These are phyloP conservation scores for Fusarium beomiforme DNA, from an alignment of 2,329 filamentous ascomycete genomes.

Conservation along the genomic window DNA sequence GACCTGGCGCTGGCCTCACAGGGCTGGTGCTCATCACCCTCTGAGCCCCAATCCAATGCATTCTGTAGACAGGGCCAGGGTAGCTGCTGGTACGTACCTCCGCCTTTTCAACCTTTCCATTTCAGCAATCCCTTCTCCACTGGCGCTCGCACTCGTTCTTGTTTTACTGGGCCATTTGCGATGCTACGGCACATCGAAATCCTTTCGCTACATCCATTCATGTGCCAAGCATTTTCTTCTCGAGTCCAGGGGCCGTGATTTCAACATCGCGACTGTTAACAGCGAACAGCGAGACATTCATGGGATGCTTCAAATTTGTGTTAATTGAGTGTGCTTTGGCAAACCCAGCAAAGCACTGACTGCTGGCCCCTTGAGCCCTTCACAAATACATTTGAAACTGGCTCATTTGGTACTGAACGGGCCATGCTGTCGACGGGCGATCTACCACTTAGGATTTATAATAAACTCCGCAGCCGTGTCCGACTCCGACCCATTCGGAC, in stretches of 20 bases:
- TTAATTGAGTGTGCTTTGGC: neutral
- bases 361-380: conserved; percentile 2
- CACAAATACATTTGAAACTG: conserved; percentile 30
- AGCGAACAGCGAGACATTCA: neutral
- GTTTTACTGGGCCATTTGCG: conserved; percentile 7
- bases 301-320: neutral
- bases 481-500: neutral
- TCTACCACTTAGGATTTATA: conserved; percentile 19
- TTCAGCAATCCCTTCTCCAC: neutral
- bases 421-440: conserved; percentile 15
- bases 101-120: conserved; percentile 30
- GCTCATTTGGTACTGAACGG: conserved; percentile 18
- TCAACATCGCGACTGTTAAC: neutral
- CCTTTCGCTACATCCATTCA: conserved; percentile 6
- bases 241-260: neutral
- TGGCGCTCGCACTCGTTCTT: conserved; percentile 18
- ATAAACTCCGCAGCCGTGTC: conserved; percentile 31
- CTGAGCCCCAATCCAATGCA: conserved; percentile 31
- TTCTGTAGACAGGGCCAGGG: conserved; percentile 1
- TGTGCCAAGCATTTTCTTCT: neutral
- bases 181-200: conserved; percentile 12
- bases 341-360: neutral
- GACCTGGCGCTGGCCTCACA: conserved; percentile 38
- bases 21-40: conserved; percentile 37
- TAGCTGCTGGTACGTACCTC: conserved; percentile 30